A percentile compares a stretch with the other conserved stretches of the same genome.
Evolutionary conservation across 805 yeast species (phyloP).

Genomic region (Pichia nakasei): DNA sequence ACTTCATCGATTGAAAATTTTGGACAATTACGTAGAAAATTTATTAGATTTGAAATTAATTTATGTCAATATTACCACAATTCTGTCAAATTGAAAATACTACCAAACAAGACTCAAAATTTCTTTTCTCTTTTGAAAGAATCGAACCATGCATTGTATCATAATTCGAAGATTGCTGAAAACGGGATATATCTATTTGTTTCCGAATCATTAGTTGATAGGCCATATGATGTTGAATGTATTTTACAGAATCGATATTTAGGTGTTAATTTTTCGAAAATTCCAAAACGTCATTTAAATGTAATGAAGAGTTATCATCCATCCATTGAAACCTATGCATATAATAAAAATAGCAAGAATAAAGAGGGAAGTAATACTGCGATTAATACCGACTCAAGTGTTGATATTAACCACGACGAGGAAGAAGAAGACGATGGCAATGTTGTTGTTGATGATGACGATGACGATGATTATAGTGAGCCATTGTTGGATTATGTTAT

Average conservation of each 20-base stretch:
- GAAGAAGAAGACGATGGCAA: no score
- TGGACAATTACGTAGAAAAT: slow-evolving; percentile 71
- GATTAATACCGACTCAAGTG: no score
- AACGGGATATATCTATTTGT: slow-evolving; percentile 79
- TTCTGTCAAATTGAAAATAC: slow-evolving; percentile 51
- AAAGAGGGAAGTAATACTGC: no score
- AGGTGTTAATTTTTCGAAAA: slow-evolving; percentile 39
- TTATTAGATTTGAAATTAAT: slow-evolving; percentile 65
- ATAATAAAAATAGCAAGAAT: neutral
- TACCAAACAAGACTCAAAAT: slow-evolving; percentile 37
- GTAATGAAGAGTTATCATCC: slow-evolving; percentile 23
- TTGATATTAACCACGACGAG: no score
- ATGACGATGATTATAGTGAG: slow-evolving; percentile 7
- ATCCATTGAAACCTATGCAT: slow-evolving; percentile 10
- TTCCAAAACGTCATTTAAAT: slow-evolving; percentile 26
- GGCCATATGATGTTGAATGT: slow-evolving; percentile 35
- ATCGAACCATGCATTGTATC: slow-evolving; percentile 67
- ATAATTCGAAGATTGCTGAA: slow-evolving; percentile 54
- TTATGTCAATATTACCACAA: slow-evolving; percentile 67
- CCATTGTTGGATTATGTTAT: slow-evolving; percentile 34
- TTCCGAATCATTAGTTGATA: slow-evolving; percentile 42
- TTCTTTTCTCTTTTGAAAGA: slow-evolving; percentile 52
- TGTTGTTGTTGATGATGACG: neutral
- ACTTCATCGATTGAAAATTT: slow-evolving; percentile 58
- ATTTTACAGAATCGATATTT: slow-evolving; percentile 39